These are phyloP conservation scores for Pseudopithomyces chartarum DNA, from an alignment of 2,329 filamentous ascomycete species.

Conservation along the genomic window DNA sequence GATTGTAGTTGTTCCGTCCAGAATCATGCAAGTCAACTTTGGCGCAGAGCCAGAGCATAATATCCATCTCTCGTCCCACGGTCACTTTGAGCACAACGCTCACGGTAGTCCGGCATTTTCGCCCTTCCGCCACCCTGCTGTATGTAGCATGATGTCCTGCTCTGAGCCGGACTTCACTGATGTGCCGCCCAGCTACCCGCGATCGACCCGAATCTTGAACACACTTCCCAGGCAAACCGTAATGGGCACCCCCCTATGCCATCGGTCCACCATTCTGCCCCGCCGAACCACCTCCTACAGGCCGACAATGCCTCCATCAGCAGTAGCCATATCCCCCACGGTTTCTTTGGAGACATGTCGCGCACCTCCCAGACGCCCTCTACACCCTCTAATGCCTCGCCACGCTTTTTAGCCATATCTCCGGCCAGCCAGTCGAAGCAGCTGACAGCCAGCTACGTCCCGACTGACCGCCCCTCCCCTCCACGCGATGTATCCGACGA, in stretches of 20 bases:
- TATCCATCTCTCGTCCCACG: constrained; percentile 23
- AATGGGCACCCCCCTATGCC: constrained; percentile 45
- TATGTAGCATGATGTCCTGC: neutral
- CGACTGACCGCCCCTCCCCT: constrained; percentile 64
- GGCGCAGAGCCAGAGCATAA: constrained; percentile 40
- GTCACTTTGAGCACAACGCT: constrained; percentile 40
- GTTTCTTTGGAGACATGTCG: constrained; percentile 46
- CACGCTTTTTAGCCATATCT: constrained; percentile 44
- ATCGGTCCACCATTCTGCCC: constrained; percentile 30
- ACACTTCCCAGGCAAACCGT: constrained; percentile 38
- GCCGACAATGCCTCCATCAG: constrained; percentile 40
- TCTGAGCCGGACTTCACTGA: neutral
- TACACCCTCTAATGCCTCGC: constrained; percentile 44
- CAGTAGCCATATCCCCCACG: constrained; percentile 34
- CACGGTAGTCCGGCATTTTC: constrained; percentile 36
- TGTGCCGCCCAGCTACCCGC: constrained; percentile 23
- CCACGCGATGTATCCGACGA: constrained; percentile 69
- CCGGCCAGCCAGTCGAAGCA: constrained; percentile 43
- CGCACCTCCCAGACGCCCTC: constrained; percentile 44
- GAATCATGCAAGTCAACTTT: constrained; percentile 47
- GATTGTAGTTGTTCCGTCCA: constrained; percentile 26
- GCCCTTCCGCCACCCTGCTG: constrained; percentile 42
- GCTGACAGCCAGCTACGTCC: constrained; percentile 36
- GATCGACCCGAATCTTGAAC: constrained; percentile 44
- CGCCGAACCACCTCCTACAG: constrained; percentile 40